phyloP scores from a whole-genome alignment of 2,329 filamentous ascomycete species.

The Aspergillus jensenii region DNA sequence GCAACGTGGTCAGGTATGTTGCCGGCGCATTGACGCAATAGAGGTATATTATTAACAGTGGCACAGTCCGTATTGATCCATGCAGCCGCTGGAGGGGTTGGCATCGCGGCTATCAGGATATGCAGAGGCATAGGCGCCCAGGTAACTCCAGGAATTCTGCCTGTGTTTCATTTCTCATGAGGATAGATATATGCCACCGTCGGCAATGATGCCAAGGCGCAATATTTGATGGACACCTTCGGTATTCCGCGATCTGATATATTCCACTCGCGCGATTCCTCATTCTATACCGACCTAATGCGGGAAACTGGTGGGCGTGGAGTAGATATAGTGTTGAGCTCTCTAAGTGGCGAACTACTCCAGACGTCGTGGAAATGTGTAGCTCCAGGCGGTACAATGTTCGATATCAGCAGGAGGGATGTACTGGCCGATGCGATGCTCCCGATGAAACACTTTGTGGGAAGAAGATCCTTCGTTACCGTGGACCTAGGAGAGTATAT shows the following conservation, averaged over 20 bases:
- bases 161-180: background rate
- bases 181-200: constrained; percentile 21
- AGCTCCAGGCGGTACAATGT: constrained; percentile 13
- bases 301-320: constrained; percentile 21
- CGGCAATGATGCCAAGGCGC: constrained; percentile 21
- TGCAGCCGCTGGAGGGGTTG: constrained; percentile 20
- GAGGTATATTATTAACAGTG: too few species aligned
- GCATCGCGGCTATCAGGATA: constrained; percentile 23
- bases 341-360: constrained; percentile 27
- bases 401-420: constrained; percentile 4
- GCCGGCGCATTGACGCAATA: too few species aligned
- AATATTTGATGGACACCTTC: constrained; percentile 18
- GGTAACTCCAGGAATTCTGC: background rate
- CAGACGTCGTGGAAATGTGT: constrained; percentile 28
- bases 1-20: background rate
- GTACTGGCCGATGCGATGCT: constrained; percentile 14
- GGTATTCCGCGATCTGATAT: constrained; percentile 22
- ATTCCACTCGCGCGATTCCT: constrained; percentile 23
- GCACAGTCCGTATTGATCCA: constrained; percentile 22
- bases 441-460: constrained; percentile 18
- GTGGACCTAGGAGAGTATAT: constrained; percentile 3
- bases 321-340: constrained; percentile 30
- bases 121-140: background rate
- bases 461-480: constrained; percentile 14
- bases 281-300: constrained; percentile 20